Evolutionary conservation across 192 early-diverging fungal genomes (phyloP).

Genomic region (Backusella macrospora): DNA sequence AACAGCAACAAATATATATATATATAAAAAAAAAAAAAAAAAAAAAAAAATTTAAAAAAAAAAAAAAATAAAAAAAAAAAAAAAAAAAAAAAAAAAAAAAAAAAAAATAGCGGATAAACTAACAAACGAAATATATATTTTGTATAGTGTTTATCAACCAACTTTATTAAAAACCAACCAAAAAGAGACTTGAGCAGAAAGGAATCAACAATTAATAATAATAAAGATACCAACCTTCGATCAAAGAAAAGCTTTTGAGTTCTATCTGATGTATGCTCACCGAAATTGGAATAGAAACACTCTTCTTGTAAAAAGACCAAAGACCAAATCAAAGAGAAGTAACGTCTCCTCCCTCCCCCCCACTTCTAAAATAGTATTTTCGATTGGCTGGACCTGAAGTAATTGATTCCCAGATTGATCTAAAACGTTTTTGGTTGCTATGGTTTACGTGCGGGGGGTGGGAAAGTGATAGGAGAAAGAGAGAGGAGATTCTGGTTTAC

Average conservation of each 20-base stretch:
- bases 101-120: not conserved
- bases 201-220: too few species aligned
- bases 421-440: conserved; percentile 14
- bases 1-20: too few species aligned
- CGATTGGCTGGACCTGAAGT: conserved; percentile 11
- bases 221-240: not conserved
- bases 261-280: not conserved
- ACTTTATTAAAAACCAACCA: not conserved
- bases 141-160: too few species aligned
- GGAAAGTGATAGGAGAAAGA: not conserved
- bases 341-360: not conserved
- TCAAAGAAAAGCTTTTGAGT: not conserved
- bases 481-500: not conserved
- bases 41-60: not conserved
- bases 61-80: not conserved
- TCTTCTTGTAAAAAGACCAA: too few species aligned
- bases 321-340: too few species aligned
- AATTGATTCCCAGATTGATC: conserved; percentile 13
- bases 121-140: not conserved
- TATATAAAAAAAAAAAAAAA: not conserved
- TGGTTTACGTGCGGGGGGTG: not conserved
- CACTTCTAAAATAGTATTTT: not conserved
- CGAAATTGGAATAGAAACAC: not conserved
- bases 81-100: not conserved
- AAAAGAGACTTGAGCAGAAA: not conserved